Conservation (phyloP, 768 basidiomycete species). For the Boletus edulis region DNA sequence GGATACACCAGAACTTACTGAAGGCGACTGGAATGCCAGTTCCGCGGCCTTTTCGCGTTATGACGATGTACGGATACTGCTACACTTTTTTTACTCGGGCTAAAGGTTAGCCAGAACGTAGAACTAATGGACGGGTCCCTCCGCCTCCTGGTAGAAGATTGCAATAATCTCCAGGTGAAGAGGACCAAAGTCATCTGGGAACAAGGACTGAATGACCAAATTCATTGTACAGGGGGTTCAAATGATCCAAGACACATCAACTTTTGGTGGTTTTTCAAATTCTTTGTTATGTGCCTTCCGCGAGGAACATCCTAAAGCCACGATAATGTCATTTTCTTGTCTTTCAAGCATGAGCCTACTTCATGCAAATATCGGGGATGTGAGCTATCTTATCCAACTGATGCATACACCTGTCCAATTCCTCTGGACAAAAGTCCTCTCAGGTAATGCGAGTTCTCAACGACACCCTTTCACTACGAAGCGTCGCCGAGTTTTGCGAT, state of each 20-base stretch:
- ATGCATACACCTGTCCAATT: conserved; percentile 1
- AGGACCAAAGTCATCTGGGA: background rate
- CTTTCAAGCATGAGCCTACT: conserved; percentile 45
- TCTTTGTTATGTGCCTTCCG: conserved; percentile 58
- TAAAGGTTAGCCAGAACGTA: conserved; percentile 42
- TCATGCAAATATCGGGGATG: conserved; percentile 39
- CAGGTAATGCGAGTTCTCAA: conserved; percentile 49
- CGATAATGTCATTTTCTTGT: conserved; percentile 55
- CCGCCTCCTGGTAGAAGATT: conserved; percentile 70
- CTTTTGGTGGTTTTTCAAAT: conserved; percentile 64
- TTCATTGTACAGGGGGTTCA: conserved; percentile 57
- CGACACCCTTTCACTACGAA: conserved; percentile 58
- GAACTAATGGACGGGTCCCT: conserved; percentile 68
- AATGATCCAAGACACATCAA: conserved; percentile 56
- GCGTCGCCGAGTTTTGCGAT: conserved; percentile 47
- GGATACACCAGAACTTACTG: conserved; percentile 47
- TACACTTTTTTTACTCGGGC: background rate
- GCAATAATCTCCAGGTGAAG: conserved; percentile 66
- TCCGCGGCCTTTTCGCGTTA: conserved; percentile 51
- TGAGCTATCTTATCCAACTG: conserved; percentile 29
- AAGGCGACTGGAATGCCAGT: conserved; percentile 57
- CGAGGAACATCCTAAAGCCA: conserved; percentile 67
- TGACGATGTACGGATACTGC: conserved; percentile 46
- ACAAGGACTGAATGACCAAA: background rate
- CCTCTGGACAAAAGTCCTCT: conserved; percentile 27